Conservation (phyloP, 2,329 filamentous ascomycete genomes). For the Pezicula rhizophila region DNA sequence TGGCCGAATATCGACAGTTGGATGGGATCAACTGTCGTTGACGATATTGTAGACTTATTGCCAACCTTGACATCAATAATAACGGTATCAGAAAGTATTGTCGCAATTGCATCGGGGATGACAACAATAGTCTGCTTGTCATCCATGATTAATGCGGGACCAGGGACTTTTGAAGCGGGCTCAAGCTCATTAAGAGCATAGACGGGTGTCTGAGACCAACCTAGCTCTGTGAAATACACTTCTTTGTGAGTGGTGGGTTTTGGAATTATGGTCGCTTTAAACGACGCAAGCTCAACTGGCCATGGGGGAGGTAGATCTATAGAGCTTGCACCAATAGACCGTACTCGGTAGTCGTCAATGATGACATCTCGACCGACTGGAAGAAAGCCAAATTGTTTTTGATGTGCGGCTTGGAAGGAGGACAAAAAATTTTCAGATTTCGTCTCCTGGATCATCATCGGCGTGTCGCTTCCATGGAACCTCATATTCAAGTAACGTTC, state of each 20-base stretch:
- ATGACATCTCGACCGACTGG: constrained; percentile 77
- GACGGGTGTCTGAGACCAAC: constrained; percentile 58
- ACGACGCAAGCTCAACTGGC: constrained; percentile 65
- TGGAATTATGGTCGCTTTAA: constrained; percentile 58
- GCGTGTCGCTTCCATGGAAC: constrained; percentile 81
- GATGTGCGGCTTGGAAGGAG: constrained; percentile 77
- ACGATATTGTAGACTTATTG: neutral
- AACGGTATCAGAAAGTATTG: constrained; percentile 73
- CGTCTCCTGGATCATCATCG: constrained; percentile 71
- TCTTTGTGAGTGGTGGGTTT: constrained; percentile 30
- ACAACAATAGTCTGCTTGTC: constrained; percentile 87
- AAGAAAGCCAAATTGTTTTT: constrained; percentile 78
- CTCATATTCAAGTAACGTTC: constrained; percentile 91
- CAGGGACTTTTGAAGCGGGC: constrained; percentile 26
- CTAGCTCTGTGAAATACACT: constrained; percentile 59
- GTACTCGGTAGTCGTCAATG: constrained; percentile 76
- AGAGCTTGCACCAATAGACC: constrained; percentile 59
- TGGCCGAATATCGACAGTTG: constrained; percentile 71
- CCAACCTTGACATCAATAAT: constrained; percentile 55
- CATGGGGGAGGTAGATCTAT: neutral
- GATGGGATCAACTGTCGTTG: constrained; percentile 59
- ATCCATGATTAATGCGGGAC: constrained; percentile 80
- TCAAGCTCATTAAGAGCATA: constrained; percentile 56
- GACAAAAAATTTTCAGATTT: constrained; percentile 66
- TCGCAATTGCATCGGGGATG: constrained; percentile 66